These are phyloP conservation scores for Jimgerdemannia flammicorona DNA, from an alignment of 192 early-diverging fungal species.

Conservation along the genomic window DNA sequence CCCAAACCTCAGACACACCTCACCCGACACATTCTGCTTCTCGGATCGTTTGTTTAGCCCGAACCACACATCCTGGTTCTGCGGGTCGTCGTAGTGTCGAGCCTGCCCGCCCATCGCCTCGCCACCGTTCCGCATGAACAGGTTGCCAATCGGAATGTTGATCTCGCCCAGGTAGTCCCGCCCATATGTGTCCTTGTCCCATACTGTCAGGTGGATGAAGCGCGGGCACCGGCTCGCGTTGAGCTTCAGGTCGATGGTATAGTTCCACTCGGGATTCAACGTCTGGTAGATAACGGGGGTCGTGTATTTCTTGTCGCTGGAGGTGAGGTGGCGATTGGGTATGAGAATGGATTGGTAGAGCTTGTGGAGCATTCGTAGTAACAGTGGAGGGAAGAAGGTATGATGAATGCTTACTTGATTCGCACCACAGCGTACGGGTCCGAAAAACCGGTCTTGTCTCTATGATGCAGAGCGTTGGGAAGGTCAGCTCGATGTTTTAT, in stretches of 20 bases:
- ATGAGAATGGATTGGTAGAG: too few species aligned
- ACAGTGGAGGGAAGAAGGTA: too few species aligned
- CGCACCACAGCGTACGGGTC: too few species aligned
- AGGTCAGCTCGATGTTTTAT: too few species aligned
- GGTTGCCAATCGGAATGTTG: slow-evolving; percentile 42
- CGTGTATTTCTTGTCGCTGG: slow-evolving; percentile 43
- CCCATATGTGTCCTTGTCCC: slow-evolving; percentile 67
- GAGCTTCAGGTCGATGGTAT: slow-evolving; percentile 48
- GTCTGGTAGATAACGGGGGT: slow-evolving; percentile 58
- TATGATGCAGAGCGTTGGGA: too few species aligned
- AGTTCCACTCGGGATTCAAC: slow-evolving; percentile 69
- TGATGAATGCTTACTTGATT: too few species aligned
- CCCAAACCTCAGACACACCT: slow-evolving; percentile 26
- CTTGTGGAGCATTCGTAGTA: too few species aligned
- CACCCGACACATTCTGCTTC: slow-evolving; percentile 25
- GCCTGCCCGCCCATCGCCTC: slow-evolving; percentile 7
- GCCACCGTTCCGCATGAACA: slow-evolving; percentile 17
- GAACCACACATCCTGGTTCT: slow-evolving; percentile 10
- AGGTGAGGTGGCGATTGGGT: too few species aligned
- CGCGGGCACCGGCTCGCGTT: slow-evolving; percentile 27
- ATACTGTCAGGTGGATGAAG: slow-evolving; percentile 47
- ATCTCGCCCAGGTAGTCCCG: slow-evolving; percentile 64
- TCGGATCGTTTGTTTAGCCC: slow-evolving; percentile 21
- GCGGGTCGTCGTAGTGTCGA: slow-evolving; percentile 13
- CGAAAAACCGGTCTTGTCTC: too few species aligned